A percentile compares a stretch with the other conserved stretches of the same genome.
These are phyloP conservation scores for Colletotrichum agaves DNA, from an alignment of 2,329 filamentous ascomycete genomes.

Conservation along the genomic window DNA sequence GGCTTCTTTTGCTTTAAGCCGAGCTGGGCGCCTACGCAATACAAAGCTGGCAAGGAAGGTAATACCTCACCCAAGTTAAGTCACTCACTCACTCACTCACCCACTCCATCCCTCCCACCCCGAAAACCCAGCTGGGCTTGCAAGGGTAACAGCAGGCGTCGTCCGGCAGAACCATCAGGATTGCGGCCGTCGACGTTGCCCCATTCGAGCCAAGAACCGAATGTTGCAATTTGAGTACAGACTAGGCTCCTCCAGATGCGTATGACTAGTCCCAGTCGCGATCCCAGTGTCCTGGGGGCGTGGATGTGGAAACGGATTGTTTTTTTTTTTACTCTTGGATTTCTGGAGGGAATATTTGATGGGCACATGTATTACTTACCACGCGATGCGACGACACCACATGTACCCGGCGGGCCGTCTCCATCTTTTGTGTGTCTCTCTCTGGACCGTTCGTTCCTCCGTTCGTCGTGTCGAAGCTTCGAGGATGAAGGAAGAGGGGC, in stretches of 20 bases:
- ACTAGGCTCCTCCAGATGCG: slow-evolving; percentile 23
- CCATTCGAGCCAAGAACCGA: slow-evolving; percentile 33
- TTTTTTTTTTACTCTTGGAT: too few species aligned
- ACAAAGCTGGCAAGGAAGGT: background rate
- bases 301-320: background rate
- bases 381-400: background rate
- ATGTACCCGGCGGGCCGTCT: slow-evolving; percentile 13
- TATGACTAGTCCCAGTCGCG: background rate
- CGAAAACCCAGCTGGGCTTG: slow-evolving; percentile 4
- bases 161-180: slow-evolving; percentile 31
- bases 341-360: background rate
- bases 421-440: slow-evolving; percentile 2
- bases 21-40: slow-evolving; percentile 3
- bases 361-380: background rate
- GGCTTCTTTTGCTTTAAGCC: slow-evolving; percentile 31
- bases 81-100: background rate
- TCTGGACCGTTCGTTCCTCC: background rate
- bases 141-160: slow-evolving; percentile 26
- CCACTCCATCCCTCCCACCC: background rate
- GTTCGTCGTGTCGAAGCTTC: slow-evolving; percentile 26
- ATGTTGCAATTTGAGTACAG: slow-evolving; percentile 37
- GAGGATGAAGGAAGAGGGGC: slow-evolving; percentile 21
- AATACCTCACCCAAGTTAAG: background rate
- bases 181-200: slow-evolving; percentile 29
- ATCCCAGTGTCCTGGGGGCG: background rate